Base-by-base conservation (phyloP, 345 rosid genomes). In the Populus euphratica region DNA sequence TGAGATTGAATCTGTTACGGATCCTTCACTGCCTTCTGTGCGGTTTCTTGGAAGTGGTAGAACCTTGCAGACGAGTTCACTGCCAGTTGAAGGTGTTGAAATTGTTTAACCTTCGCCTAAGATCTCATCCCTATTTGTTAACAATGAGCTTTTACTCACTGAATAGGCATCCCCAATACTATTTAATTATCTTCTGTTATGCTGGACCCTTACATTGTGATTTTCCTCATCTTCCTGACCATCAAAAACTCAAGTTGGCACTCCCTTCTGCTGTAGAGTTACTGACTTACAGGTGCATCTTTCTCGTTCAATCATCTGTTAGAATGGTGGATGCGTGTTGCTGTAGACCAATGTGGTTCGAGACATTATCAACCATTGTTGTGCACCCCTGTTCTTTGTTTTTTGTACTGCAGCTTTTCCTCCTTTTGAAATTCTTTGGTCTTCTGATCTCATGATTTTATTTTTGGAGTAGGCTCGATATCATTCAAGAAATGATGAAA, bases 1-100 rank as follows among this genome's bases (percentile, higher is more conserved):
- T 0, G 96, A 93, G 88, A 92, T 96, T 7, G 98, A 96, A 80
- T 88, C 98, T 23, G 92, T 93, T 72, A 88, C 90, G 3, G 99
- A 96, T 88, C 81, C 91, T 76, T 91, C 94, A 27, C 73, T 95
- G 82, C 99, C 96, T 41, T 93, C 98, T 70, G 84, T 96, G 47
- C 82, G 96, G 85, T 91, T 96, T 85, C 68, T 89, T 79, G 88
- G 96, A 82, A 88, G 77, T 47, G 90, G 92, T 47, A 89, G 97
- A 83, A 91, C 96, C 35, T 83, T 92, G 87, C 98, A 88, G 87
- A 91, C 87, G 86, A 89, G 91, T 81, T 73, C 93, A 49, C 79
- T 84, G 79, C 93, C 98, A 43, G 81, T 85, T 50, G 90, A 77
- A 78, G 96, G 90, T 17, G 85, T 88, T 38, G 98, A 96, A 75